Percentiles rank a stretch among this genome's conserved stretches.
Evolutionary conservation across 495 filamentous ascomycete species (phyloP).

Genomic region (Chaetomium cochliodes): DNA sequence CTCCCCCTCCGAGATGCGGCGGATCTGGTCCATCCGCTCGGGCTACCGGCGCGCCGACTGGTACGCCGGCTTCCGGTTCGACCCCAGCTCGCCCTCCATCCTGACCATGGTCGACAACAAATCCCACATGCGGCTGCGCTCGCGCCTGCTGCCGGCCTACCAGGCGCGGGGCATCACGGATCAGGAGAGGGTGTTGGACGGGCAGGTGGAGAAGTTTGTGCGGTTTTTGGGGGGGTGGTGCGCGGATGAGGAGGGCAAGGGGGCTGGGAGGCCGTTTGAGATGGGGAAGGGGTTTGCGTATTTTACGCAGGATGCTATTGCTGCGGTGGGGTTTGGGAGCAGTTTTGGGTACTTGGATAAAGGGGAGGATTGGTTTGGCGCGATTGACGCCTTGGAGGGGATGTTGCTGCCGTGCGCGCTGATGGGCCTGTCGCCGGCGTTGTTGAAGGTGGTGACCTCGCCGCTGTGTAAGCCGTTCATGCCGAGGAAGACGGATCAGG

Average conservation of each 20-base stretch:
- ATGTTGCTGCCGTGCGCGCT: neutral
- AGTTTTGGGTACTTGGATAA: neutral
- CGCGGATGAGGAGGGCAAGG: neutral
- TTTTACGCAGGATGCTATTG: neutral
- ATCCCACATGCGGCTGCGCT: neutral
- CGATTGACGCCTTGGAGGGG: neutral
- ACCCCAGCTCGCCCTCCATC: neutral
- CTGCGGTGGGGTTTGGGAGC: neutral
- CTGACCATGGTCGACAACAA: neutral
- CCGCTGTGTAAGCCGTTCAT: neutral
- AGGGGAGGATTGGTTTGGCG: neutral
- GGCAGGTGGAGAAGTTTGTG: neutral
- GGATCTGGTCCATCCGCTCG: slow-evolving; percentile 10
- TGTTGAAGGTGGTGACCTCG: neutral
- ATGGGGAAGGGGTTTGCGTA: neutral
- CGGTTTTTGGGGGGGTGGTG: neutral
- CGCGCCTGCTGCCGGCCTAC: neutral
- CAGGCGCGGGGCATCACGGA: neutral
- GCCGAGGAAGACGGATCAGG: neutral
- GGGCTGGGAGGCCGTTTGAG: neutral
- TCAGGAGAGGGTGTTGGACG: neutral
- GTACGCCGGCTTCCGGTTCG: neutral
- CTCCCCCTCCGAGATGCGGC: neutral
- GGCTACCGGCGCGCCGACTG: neutral
- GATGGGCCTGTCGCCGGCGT: neutral